These are phyloP conservation scores for Leucocoprinus birnbaumii DNA, from an alignment of 768 basidiomycete genomes.

Conservation along the genomic window DNA sequence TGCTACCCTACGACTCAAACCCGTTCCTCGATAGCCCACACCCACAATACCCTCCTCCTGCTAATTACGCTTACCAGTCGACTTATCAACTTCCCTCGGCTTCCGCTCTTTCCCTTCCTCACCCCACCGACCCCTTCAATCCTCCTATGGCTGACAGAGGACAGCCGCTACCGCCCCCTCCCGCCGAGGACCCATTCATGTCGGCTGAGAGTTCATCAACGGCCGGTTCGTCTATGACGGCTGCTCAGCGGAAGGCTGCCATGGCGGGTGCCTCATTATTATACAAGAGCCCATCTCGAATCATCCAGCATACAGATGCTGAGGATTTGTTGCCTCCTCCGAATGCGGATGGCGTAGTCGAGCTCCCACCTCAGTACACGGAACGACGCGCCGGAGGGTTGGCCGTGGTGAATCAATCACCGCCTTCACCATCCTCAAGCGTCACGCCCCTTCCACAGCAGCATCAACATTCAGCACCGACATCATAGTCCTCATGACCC, in stretches of 20 bases:
- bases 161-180: constrained; percentile 4
- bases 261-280: constrained; percentile 42
- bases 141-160: constrained; percentile 4
- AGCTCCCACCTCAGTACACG: constrained; percentile 75
- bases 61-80: constrained; percentile 12
- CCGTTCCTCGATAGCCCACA: constrained; percentile 26
- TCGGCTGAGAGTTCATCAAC: constrained; percentile 19
- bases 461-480: not conserved
- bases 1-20: constrained; percentile 17
- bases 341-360: constrained; percentile 52
- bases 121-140: constrained; percentile 14
- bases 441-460: not conserved
- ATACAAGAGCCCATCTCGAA: constrained; percentile 44
- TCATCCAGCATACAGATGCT: constrained; percentile 66
- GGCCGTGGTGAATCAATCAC: constrained; percentile 7
- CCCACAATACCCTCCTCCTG: constrained; percentile 10
- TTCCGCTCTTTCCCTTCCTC: constrained; percentile 19
- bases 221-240: constrained; percentile 26
- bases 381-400: constrained; percentile 37
- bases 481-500: not conserved
- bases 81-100: constrained; percentile 17
- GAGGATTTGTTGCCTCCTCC: constrained; percentile 49
- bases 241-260: constrained; percentile 50
- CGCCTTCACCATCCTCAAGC: constrained; percentile 1
- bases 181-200: constrained; percentile 9